phyloP scores from a whole-genome alignment of 1,284 basidiomycete genomes.

The Heimioporus retisporus region DNA sequence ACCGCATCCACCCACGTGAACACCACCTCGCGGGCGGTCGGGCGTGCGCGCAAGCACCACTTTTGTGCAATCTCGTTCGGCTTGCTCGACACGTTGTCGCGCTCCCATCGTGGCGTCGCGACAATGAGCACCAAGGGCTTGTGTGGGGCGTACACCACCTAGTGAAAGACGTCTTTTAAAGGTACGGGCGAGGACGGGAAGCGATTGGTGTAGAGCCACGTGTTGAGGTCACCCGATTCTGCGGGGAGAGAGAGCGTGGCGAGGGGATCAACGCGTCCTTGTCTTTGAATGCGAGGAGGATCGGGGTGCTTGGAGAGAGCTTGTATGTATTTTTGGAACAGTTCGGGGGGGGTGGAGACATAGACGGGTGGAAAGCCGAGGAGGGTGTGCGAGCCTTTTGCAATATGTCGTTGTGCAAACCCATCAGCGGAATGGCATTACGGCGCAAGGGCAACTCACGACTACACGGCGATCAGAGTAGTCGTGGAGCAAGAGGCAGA shows the following conservation, averaged over 20 bases:
- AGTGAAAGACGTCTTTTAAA: constrained; percentile 78
- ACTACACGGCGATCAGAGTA: constrained; percentile 40
- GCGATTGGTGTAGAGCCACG: constrained; percentile 75
- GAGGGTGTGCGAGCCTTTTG: constrained; percentile 63
- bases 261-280: constrained; percentile 56
- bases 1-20: constrained; percentile 90
- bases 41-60: constrained; percentile 65
- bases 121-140: constrained; percentile 83
- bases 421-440: too few relatives aligned
- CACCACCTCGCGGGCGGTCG: constrained; percentile 67
- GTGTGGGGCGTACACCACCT: constrained; percentile 83
- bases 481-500: constrained; percentile 82
- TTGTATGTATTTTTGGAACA: constrained; percentile 61
- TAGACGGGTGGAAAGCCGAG: constrained; percentile 79
- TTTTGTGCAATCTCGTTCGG: constrained; percentile 68
- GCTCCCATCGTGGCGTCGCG: constrained; percentile 53
- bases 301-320: constrained; percentile 57
- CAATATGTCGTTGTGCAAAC: constrained; percentile 55
- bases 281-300: constrained; percentile 85
- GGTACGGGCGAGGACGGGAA: constrained; percentile 82
- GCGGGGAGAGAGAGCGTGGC: constrained; percentile 48
- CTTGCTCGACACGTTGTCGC: constrained; percentile 54
- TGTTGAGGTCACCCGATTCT: constrained; percentile 42
- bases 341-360: constrained; percentile 56
- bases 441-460: too few relatives aligned